Conservation (phyloP, 768 basidiomycete species). For the Russula dissimulans region DNA sequence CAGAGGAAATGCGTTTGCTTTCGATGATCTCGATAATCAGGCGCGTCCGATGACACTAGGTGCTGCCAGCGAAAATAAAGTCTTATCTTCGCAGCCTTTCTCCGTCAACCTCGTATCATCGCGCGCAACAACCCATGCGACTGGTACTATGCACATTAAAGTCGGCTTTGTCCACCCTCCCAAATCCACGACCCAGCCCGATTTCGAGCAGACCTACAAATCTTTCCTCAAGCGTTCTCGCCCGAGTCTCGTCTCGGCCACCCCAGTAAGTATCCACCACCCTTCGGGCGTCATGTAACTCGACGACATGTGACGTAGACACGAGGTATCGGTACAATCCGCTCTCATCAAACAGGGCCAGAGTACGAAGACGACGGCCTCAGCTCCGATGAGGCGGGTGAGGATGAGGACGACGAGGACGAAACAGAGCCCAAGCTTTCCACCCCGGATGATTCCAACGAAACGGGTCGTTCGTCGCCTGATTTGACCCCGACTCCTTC, state of each 20-base stretch:
- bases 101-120: conserved; percentile 40
- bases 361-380: conserved; percentile 71
- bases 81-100: conserved; percentile 32
- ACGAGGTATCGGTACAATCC: conserved; percentile 77
- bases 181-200: conserved; percentile 35
- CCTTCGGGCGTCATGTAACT: not conserved
- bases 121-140: conserved; percentile 36
- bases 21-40: conserved; percentile 57
- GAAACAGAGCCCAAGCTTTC: conserved; percentile 21
- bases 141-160: conserved; percentile 50
- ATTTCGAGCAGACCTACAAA: conserved; percentile 51
- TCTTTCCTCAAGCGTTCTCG: conserved; percentile 57
- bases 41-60: conserved; percentile 32
- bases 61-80: conserved; percentile 20
- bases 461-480: not conserved
- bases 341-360: conserved; percentile 46
- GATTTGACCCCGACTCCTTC: conserved; percentile 4
- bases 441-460: not conserved
- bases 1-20: conserved; percentile 38
- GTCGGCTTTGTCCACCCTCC: conserved; percentile 46
- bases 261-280: conserved; percentile 43
- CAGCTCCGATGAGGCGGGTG: conserved; percentile 43
- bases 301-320: conserved; percentile 39
- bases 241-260: conserved; percentile 62
- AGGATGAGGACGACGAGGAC: conserved; percentile 30